These are phyloP conservation scores for Lactarius pseudohatsudake DNA, from an alignment of 768 basidiomycete genomes.

Conservation along the genomic window DNA sequence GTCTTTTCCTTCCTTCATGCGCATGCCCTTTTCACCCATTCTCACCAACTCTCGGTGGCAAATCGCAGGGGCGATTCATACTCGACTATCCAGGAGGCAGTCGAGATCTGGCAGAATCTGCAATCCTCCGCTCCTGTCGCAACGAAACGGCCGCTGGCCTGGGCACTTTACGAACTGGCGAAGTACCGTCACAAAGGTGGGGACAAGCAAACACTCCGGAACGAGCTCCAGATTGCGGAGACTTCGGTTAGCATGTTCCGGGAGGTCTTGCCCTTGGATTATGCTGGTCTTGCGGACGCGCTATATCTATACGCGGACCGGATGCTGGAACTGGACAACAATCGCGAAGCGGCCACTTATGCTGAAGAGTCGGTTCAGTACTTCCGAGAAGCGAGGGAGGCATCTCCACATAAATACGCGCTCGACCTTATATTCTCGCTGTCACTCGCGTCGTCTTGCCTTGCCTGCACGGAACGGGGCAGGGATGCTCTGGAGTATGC, in stretches of 20 bases:
- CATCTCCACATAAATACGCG: constrained; percentile 5
- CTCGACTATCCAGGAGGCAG: not conserved
- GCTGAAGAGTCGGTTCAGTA: constrained; percentile 20
- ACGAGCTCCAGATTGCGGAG: constrained; percentile 7
- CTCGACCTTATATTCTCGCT: constrained; percentile 20
- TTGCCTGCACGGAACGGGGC: constrained; percentile 16
- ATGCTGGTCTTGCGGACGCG: constrained; percentile 16
- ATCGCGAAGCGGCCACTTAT: constrained; percentile 15
- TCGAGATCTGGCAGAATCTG: constrained; percentile 13
- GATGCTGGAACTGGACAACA: constrained; percentile 19
- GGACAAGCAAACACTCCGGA: not conserved
- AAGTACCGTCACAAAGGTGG: constrained; percentile 5
- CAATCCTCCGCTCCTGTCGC: constrained; percentile 1
- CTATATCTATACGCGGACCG: constrained; percentile 15
- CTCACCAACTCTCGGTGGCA: constrained; percentile 13
- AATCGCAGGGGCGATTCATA: constrained; percentile 10
- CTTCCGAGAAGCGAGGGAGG: constrained; percentile 13
- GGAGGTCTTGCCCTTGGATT: constrained; percentile 4
- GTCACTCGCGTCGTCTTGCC: constrained; percentile 19
- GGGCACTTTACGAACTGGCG: constrained; percentile 8
- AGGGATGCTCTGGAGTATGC: constrained; percentile 12
- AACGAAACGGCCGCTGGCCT: constrained; percentile 3
- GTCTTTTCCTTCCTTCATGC: constrained; percentile 16
- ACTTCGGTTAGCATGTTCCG: constrained; percentile 17
- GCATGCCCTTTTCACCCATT: constrained; percentile 9